These are phyloP conservation scores for Phytophthora litchii DNA, from an alignment of 352 stramenopile genomes.

Conservation along the genomic window DNA sequence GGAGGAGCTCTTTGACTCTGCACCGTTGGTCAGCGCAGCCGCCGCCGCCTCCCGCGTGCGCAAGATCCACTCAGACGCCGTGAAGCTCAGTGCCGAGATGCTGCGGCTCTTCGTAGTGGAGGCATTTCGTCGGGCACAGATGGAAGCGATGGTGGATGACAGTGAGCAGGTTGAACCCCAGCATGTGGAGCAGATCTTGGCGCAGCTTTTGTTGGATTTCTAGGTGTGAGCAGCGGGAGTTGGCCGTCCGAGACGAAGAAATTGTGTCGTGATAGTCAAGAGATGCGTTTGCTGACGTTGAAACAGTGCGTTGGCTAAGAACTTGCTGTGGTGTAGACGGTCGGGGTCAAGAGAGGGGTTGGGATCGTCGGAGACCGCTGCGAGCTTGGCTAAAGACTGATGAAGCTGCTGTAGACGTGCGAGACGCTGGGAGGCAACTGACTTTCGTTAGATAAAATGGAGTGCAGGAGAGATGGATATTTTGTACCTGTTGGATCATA, in stretches of 20 bases:
- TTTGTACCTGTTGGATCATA: constrained; percentile 69
- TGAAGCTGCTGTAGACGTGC: constrained; percentile 67
- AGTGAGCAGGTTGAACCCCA: constrained; percentile 71
- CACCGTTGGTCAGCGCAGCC: constrained; percentile 29
- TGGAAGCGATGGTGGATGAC: constrained; percentile 89
- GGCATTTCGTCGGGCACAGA: constrained; percentile 77
- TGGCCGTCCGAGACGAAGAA: constrained; percentile 7
- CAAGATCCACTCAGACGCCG: constrained; percentile 79
- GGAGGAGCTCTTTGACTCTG: constrained; percentile 54
- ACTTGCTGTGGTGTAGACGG: constrained; percentile 57
- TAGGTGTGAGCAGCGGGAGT: constrained; percentile 29
- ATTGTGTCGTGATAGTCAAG: constrained; percentile 27
- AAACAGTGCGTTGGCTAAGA: constrained; percentile 52
- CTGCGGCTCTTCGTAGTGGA: constrained; percentile 81
- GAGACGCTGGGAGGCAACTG: constrained; percentile 47
- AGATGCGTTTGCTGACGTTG: constrained; percentile 46
- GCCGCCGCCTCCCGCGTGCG: constrained; percentile 45
- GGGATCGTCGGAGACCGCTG: constrained; percentile 29
- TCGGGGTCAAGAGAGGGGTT: constrained; percentile 34
- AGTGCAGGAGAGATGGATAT: background rate
- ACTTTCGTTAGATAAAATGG: background rate
- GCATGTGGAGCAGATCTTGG: constrained; percentile 83
- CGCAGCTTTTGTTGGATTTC: constrained; percentile 83
- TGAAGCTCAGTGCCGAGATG: constrained; percentile 79
- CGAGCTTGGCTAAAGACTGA: constrained; percentile 60